Evolutionary conservation across 208 protist genomes (phyloP).

Genomic region (Acanthamoeba lenticulata): DNA sequence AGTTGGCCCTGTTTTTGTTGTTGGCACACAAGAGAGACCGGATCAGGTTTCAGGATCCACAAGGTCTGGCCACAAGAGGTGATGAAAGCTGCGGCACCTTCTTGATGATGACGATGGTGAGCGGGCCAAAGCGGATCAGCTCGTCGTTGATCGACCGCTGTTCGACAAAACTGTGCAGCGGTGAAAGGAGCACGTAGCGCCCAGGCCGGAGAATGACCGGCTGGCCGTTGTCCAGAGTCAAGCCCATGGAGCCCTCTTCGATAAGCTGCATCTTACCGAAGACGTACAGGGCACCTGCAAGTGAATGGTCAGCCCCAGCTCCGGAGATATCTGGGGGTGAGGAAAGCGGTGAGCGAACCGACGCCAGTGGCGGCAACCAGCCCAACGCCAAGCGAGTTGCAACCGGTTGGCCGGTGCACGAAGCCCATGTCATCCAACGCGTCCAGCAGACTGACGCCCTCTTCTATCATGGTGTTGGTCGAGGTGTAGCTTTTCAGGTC

Average conservation of each 20-base stretch:
- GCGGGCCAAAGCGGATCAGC: background rate
- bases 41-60: too few species aligned
- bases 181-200: background rate
- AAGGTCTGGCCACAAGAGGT: background rate
- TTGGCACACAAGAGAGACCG: too few species aligned
- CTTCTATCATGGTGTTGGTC: background rate
- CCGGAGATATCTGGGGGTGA: background rate
- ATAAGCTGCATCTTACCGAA: background rate
- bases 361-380: background rate
- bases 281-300: background rate
- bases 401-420: background rate
- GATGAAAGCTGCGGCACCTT: background rate
- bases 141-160: constrained; percentile 8
- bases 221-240: background rate
- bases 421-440: background rate
- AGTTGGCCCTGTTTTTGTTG: background rate
- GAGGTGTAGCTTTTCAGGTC: too few species aligned
- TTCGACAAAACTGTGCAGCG: background rate
- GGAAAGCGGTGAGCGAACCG: too few species aligned
- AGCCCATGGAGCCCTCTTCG: background rate
- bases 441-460: background rate
- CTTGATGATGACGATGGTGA: background rate
- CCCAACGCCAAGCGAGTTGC: background rate
- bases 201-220: background rate
- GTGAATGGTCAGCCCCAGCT: background rate